Evolutionary conservation across 2,329 filamentous ascomycete species (phyloP), one percentile per base, ranked within the genome.

Genomic region (Fusarium xylarioides): DNA sequence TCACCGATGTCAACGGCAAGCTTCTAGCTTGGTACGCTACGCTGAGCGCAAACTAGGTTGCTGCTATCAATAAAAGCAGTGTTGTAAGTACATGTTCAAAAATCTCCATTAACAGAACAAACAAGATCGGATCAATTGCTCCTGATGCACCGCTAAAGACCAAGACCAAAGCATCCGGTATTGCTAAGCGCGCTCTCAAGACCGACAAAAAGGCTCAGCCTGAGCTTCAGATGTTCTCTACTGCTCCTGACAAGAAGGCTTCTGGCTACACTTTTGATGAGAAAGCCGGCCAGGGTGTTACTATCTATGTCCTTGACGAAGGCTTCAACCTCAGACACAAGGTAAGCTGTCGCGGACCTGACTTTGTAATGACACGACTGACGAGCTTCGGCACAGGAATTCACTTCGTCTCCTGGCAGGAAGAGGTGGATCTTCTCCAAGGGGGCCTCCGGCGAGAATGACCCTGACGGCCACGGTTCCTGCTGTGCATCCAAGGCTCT

Each of bases 91-190:
- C 23, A 5, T 35, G 0, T 16, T 7, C 0, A 2, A 10, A 18
- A 5, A 1, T 0, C 4, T 21, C 7, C 9, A 5, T 21, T 54
- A 38, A 54, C 50, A 4, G 2, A 1, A 4, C 1, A 0, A 28
- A 21, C 14, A 28, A 54, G 34, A 5, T 54, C 0, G 50, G 50
- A 0, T 26, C 34, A 26, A 3, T 54, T 37, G 23, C 35, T 18
- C 23, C 50, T 21, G 34, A 38, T 54, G 50, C 34, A 7, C 23
- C 23, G 0, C 23, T 54, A 2, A 28, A 30, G 34, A 18, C 19
- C 23, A 2, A 38, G 3, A 14, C 5, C 0, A 38, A 38, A 4
- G 2, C 34, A 4, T 11, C 50, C 5, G 19, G 7, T 5, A 11
- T 54, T 35, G 2, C 23, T 23, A 54, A 38, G 7, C 50, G 35